Percentiles rank a stretch among this genome's conserved stretches.
phyloP scores from a whole-genome alignment of 2,329 filamentous ascomycete species.

The Aspergillus glaucus region DNA sequence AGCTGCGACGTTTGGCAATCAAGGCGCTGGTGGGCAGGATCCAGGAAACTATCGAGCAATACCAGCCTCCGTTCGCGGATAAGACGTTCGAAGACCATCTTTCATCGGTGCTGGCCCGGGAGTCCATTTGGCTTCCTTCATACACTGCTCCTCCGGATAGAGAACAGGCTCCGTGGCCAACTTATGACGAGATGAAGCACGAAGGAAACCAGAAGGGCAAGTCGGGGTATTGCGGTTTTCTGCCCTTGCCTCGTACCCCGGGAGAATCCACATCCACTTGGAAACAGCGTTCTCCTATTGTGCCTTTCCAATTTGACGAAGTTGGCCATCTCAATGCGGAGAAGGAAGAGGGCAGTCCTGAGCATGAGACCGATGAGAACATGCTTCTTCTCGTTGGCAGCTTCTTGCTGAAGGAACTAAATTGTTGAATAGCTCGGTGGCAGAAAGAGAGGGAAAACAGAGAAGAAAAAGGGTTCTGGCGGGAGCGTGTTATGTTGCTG shows the following conservation, averaged over 20 bases:
- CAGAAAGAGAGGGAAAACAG: background rate
- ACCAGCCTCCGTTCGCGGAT: constrained; percentile 14
- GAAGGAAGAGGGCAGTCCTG: background rate
- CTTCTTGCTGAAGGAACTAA: constrained; percentile 11
- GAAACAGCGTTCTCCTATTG: constrained; percentile 21
- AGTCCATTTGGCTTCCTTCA: constrained; percentile 22
- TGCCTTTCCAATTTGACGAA: constrained; percentile 16
- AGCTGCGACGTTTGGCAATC: constrained; percentile 4
- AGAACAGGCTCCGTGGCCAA: constrained; percentile 23
- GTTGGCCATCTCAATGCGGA: constrained; percentile 10
- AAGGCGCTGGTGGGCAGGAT: constrained; percentile 4
- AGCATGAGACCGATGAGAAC: constrained; percentile 5
- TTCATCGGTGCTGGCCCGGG: constrained; percentile 17
- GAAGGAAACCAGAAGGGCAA: constrained; percentile 25
- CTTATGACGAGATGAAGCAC: constrained; percentile 24
- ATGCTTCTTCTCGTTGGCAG: constrained; percentile 10
- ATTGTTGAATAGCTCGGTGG: constrained; percentile 1
- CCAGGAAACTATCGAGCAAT: background rate
- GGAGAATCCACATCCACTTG: constrained; percentile 27
- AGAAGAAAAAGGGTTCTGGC: background rate
- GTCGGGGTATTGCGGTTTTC: constrained; percentile 24
- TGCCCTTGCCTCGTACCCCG: constrained; percentile 23
- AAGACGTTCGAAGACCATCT: constrained; percentile 16
- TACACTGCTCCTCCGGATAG: constrained; percentile 5
- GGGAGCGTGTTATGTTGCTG: too few relatives aligned